These are phyloP conservation scores for Sphenostylis stenocarpa DNA, from an alignment of 306 rosid species.

Conservation along the genomic window DNA sequence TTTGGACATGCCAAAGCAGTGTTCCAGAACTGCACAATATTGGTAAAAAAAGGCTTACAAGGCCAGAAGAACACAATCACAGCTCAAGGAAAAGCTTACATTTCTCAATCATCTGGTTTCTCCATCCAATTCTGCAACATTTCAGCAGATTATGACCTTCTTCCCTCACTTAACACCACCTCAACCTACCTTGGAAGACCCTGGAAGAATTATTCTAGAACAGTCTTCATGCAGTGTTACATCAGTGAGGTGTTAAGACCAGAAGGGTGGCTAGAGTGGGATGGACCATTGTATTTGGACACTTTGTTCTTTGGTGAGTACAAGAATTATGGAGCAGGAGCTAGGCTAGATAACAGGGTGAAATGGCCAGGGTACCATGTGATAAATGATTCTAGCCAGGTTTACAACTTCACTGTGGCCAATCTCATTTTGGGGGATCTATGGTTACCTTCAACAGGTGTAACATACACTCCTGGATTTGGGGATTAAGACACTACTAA, in stretches of 20 bases:
- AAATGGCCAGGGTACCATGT: conserved; percentile 64
- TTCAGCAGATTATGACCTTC: conserved; percentile 51
- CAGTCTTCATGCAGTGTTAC: conserved; percentile 53
- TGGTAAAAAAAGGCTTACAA: conserved; percentile 51
- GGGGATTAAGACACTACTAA: background rate
- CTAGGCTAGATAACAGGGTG: conserved; percentile 37
- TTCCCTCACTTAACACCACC: conserved; percentile 27
- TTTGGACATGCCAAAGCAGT: conserved; percentile 64
- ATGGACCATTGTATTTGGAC: conserved; percentile 41
- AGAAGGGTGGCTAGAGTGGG: conserved; percentile 81
- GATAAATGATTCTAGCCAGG: conserved; percentile 45
- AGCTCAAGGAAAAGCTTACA: conserved; percentile 56
- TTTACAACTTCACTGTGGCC: conserved; percentile 58
- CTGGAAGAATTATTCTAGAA: too few relatives aligned
- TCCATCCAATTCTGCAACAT: conserved; percentile 76
- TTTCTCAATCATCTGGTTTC: conserved; percentile 53
- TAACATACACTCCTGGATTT: conserved; percentile 50
- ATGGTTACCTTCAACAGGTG: conserved; percentile 78
- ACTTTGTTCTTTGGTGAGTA: conserved; percentile 64
- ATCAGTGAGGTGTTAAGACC: conserved; percentile 53
- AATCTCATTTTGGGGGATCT: conserved; percentile 60
- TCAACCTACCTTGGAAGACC: conserved; percentile 70
- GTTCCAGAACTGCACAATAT: conserved; percentile 65
- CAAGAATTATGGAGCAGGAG: conserved; percentile 59
- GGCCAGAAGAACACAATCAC: conserved; percentile 72